Base-by-base conservation (phyloP, 2,329 filamentous ascomycete genomes). In the Claviceps africana region DNA sequence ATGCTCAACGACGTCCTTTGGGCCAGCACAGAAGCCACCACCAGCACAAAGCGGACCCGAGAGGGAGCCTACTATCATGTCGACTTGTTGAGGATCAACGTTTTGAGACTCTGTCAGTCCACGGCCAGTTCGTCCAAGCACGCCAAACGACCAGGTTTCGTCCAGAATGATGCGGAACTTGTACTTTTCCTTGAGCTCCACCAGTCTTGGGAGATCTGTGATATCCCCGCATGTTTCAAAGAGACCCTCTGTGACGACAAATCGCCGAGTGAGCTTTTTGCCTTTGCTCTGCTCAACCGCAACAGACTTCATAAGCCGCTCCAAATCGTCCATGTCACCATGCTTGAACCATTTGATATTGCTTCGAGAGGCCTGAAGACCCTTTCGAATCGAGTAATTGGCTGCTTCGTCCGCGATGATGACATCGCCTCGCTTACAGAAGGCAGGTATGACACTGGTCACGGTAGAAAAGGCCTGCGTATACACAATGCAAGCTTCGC, bases 131-230 rank as follows among this genome's bases (percentile, higher is more conserved):
- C 89, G 80, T 47, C 93, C 93, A 5, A 98, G 78, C 19, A 97
- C 86, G 55, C 91, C 94, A 65, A 97, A 98, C 1, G 90, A 96
- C 85, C 88, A 95, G 1, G 90, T 95, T 73, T 98, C 93, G 67
- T 98, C 93, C 39, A 98, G 82, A 58, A 97, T 95, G 53, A 98
- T 80, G 61, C 93, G 88, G 74, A 97, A 98, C 72, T 96, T 98
- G 78, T 97, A 96, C 67, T 86, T 87, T 59, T 90, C 82, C 70
- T 96, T 96, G 59, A 98, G 76, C 65, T 95, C 91, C 57, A 97
- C 86, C 60, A 98, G 79, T 64, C 84, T 90, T 2, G 90, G 91
- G 56, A 98, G 71, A 65, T 97, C 79, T 22, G 85, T 81, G 61
- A 85, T 81, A 65, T 96, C 91, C 50, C 93, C 93, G 22, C 86